phyloP scores from a whole-genome alignment of 345 rosid genomes.

The Anastatica hierochuntica region DNA sequence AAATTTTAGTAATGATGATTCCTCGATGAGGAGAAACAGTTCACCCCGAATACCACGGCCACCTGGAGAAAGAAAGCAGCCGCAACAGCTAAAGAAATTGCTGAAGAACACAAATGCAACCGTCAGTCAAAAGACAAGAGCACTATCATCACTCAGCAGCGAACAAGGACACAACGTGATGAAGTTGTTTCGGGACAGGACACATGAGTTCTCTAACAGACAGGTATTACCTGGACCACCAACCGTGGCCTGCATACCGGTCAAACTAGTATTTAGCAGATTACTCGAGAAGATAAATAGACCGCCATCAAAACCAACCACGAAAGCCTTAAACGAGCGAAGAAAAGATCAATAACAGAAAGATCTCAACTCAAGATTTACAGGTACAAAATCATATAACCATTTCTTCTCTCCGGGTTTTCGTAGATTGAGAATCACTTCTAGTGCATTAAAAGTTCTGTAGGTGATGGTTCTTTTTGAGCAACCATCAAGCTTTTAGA shows the following conservation, averaged over 20 bases:
- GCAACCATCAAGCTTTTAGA: constrained; percentile 25
- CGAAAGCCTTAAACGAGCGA: constrained; percentile 38
- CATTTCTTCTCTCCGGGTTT: constrained; percentile 4
- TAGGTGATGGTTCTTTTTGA: constrained; percentile 25
- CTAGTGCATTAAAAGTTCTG: too few species aligned
- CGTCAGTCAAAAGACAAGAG: constrained; percentile 71
- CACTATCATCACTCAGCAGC: constrained; percentile 66
- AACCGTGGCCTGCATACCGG: constrained; percentile 94
- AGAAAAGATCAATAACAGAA: constrained; percentile 31
- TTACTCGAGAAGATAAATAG: constrained; percentile 97
- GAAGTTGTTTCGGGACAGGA: constrained; percentile 26
- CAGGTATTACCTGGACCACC: too few species aligned
- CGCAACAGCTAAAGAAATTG: constrained; percentile 30
- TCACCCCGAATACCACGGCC: constrained; percentile 31
- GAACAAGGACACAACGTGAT: constrained; percentile 36
- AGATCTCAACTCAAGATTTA: neutral
- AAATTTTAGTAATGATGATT: constrained; percentile 32
- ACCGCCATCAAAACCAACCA: constrained; percentile 61
- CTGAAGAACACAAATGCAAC: constrained; percentile 48
- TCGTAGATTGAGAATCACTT: too few species aligned
- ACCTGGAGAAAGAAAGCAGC: constrained; percentile 34
- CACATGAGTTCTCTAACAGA: constrained; percentile 53
- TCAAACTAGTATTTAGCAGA: constrained; percentile 89
- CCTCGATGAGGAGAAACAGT: constrained; percentile 34
- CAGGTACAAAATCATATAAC: constrained; percentile 11